Conservation (phyloP, 257 asterid genomes). For the Parsonsia alboflavescens region DNA sequence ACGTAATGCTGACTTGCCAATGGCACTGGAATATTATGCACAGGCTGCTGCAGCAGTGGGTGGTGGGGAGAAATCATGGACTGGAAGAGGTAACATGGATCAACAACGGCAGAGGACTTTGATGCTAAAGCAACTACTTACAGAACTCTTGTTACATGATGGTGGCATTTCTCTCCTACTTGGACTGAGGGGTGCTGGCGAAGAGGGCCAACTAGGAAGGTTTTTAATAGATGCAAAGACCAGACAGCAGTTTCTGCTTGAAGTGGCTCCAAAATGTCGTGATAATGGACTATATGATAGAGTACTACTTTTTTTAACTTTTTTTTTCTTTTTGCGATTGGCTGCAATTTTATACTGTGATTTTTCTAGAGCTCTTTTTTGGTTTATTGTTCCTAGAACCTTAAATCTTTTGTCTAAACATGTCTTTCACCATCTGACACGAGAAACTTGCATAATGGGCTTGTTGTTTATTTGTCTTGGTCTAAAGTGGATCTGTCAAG, state of each 20-base stretch:
- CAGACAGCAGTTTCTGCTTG: slow-evolving; percentile 71
- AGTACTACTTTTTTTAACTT: slow-evolving; percentile 34
- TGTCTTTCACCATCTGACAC: neutral
- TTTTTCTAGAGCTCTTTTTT: neutral
- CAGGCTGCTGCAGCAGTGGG: slow-evolving; percentile 97
- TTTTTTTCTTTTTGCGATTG: neutral
- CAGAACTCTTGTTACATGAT: slow-evolving; percentile 69
- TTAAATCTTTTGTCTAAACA: neutral
- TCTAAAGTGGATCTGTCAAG: neutral
- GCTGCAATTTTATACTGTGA: neutral
- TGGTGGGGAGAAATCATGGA: slow-evolving; percentile 91
- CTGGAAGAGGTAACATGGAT: slow-evolving; percentile 71
- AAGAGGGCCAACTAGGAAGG: slow-evolving; percentile 83
- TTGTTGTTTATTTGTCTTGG: neutral
- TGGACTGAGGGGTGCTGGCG: slow-evolving; percentile 87
- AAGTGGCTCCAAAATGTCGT: slow-evolving; percentile 82
- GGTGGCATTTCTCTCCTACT: slow-evolving; percentile 75
- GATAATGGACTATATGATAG: slow-evolving; percentile 82
- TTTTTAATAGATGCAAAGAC: slow-evolving; percentile 63
- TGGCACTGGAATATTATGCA: slow-evolving; percentile 86
- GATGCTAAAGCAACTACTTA: slow-evolving; percentile 83
- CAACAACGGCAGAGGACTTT: slow-evolving; percentile 79
- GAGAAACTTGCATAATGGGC: neutral
- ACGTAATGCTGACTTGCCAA: slow-evolving; percentile 62
- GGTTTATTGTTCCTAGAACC: neutral